Evolutionary conservation across 1,284 basidiomycete species (phyloP).

Genomic region (Rhizoctonia solani): DNA sequence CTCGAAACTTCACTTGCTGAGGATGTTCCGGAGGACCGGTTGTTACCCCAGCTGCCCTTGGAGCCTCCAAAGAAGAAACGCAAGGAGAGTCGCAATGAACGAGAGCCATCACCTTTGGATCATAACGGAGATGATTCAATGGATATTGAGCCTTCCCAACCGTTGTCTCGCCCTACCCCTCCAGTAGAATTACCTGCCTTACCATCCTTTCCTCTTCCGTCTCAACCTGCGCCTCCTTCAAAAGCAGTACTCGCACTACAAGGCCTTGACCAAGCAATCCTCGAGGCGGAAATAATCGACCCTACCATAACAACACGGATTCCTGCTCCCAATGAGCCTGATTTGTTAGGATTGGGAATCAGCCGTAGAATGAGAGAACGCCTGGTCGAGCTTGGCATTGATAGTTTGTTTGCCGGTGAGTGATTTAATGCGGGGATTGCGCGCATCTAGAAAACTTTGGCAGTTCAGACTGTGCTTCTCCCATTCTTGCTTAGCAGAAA

Average conservation of each 20-base stretch:
- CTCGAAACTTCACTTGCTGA: slow-evolving; percentile 9
- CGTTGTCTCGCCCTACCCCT: slow-evolving; percentile 45
- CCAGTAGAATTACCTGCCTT: slow-evolving; percentile 48
- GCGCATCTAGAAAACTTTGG: slow-evolving; percentile 19
- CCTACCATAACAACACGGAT: slow-evolving; percentile 58
- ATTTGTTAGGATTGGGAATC: slow-evolving; percentile 51
- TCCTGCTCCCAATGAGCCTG: slow-evolving; percentile 49
- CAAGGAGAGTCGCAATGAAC: slow-evolving; percentile 24
- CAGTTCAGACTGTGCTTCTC: slow-evolving; percentile 82
- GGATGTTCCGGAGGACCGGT: slow-evolving; percentile 14
- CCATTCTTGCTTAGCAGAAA: slow-evolving; percentile 67
- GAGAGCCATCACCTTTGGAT: background rate
- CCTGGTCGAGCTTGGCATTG: slow-evolving; percentile 74
- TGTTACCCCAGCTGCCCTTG: background rate
- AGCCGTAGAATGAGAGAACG: slow-evolving; percentile 64
- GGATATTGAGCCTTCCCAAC: slow-evolving; percentile 33
- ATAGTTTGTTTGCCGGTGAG: slow-evolving; percentile 85
- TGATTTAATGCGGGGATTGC: slow-evolving; percentile 13
- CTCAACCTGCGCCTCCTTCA: slow-evolving; percentile 70
- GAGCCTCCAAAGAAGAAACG: slow-evolving; percentile 42
- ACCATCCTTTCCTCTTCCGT: slow-evolving; percentile 73
- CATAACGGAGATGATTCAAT: background rate
- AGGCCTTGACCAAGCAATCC: slow-evolving; percentile 74
- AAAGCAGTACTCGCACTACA: slow-evolving; percentile 70
- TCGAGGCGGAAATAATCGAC: slow-evolving; percentile 72